Evolutionary conservation across 805 yeast species (phyloP).

Genomic region (Saturnispora galanensis): DNA sequence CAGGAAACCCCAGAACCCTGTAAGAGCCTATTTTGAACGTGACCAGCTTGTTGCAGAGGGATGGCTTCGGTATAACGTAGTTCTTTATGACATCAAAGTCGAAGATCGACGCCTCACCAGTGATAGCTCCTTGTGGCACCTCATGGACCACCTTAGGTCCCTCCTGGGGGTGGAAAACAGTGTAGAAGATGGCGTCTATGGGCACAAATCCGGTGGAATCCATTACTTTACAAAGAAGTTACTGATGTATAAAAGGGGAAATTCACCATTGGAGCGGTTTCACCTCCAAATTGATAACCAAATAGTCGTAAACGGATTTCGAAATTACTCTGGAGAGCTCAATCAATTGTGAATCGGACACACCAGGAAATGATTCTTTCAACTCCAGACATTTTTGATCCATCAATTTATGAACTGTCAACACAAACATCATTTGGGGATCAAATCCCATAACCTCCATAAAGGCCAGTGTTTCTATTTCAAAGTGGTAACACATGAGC

Average conservation of each 20-base stretch:
- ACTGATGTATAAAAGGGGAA: background rate
- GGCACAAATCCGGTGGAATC: conserved; percentile 50
- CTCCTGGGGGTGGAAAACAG: conserved; percentile 90
- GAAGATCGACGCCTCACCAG: conserved; percentile 36
- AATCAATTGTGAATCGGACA: background rate
- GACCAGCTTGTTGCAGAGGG: conserved; percentile 72
- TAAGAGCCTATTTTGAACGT: conserved; percentile 62
- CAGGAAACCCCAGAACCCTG: conserved; percentile 81
- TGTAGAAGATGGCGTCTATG: conserved; percentile 79
- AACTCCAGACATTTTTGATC: background rate
- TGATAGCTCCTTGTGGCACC: conserved; percentile 71
- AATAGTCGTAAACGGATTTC: background rate
- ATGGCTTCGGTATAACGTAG: conserved; percentile 90
- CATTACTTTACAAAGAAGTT: conserved; percentile 11
- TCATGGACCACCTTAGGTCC: conserved; percentile 90
- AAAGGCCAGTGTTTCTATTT: conserved; percentile 12
- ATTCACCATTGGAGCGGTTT: background rate
- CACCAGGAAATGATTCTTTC: background rate
- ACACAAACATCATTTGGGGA: conserved; percentile 7
- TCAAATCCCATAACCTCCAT: conserved; percentile 13
- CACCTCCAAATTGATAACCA: background rate
- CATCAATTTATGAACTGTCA: conserved; percentile 5
- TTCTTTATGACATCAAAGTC: conserved; percentile 82
- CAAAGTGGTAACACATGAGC: conserved; percentile 14
- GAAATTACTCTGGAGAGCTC: background rate